phyloP scores from a whole-genome alignment of 768 basidiomycete genomes.

The Podaxis pistillaris region DNA sequence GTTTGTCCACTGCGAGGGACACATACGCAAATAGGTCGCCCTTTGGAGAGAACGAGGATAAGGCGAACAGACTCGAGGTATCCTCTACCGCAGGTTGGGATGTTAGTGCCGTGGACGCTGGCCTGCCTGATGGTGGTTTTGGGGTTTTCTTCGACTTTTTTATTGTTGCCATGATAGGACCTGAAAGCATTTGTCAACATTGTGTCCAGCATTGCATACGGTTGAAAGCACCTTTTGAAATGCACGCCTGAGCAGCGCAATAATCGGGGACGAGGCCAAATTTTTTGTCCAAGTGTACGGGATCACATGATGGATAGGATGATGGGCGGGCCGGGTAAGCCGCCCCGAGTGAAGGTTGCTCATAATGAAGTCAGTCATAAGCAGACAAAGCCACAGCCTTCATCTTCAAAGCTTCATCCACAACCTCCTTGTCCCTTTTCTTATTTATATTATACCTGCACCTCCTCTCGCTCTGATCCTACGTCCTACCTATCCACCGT shows the following conservation, averaged over 20 bases:
- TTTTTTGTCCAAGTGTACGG: constrained; percentile 5
- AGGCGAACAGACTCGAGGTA: constrained; percentile 36
- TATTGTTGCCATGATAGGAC: constrained; percentile 37
- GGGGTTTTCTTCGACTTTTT: constrained; percentile 53
- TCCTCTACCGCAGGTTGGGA: constrained; percentile 56
- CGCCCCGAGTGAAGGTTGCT: constrained; percentile 6
- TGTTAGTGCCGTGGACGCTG: constrained; percentile 51
- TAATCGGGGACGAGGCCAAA: constrained; percentile 2
- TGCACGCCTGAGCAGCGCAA: not conserved
- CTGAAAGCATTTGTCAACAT: constrained; percentile 3
- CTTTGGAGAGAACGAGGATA: constrained; percentile 60
- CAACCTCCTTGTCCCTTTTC: constrained; percentile 8
- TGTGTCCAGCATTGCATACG: not conserved
- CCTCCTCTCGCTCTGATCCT: not conserved
- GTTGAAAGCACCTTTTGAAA: constrained; percentile 2
- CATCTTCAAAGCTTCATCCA: not conserved
- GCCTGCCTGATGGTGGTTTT: constrained; percentile 53
- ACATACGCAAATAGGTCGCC: constrained; percentile 58
- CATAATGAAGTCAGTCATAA: constrained; percentile 5
- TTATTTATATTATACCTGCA: constrained; percentile 2
- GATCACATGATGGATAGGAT: constrained; percentile 4
- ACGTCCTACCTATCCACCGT: not conserved
- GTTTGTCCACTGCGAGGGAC: constrained; percentile 69
- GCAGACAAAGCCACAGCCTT: constrained; percentile 9
- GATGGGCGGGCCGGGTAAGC: constrained; percentile 3